A percentile compares a stretch with the other conserved stretches of the same genome.
These are phyloP conservation scores for Leersia perrieri DNA, from an alignment of 176 grass and related monocot species.

Conservation along the genomic window DNA sequence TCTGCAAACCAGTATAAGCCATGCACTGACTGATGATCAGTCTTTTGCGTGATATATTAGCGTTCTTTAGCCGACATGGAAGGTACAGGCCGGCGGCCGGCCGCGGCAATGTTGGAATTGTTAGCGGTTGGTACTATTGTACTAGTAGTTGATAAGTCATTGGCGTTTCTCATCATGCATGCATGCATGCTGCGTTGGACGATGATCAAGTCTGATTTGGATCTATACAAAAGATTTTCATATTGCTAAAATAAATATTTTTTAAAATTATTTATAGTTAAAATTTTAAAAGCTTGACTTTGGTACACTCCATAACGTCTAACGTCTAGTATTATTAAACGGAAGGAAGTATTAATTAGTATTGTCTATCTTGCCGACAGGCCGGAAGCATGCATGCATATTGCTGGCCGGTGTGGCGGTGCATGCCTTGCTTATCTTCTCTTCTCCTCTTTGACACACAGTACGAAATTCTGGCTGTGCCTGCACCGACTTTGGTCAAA, in stretches of 20 bases:
- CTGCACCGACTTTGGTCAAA: neutral
- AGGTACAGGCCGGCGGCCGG: neutral
- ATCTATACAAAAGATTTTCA: too few species aligned
- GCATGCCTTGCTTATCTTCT: conserved; percentile 9
- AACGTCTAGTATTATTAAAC: too few species aligned
- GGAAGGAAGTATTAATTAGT: neutral
- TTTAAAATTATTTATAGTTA: too few species aligned
- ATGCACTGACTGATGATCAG: neutral
- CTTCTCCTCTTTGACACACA: too few species aligned
- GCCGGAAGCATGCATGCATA: neutral
- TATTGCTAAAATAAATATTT: too few species aligned
- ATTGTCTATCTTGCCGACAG: conserved; percentile 21
- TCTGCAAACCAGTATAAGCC: neutral
- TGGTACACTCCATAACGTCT: too few species aligned
- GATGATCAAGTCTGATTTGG: neutral
- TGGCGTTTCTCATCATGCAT: neutral
- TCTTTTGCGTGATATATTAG: neutral
- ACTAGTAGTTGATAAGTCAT: neutral
- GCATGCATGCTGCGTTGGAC: neutral
- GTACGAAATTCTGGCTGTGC: neutral
- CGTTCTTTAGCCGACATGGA: conserved; percentile 27
- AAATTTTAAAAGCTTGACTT: too few species aligned
- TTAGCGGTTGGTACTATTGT: conserved; percentile 16
- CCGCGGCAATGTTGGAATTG: neutral
- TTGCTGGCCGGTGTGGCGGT: conserved; percentile 31